Evolutionary conservation across 2,329 filamentous ascomycete genomes (phyloP).

Genomic region (Colletotrichum simmondsii): DNA sequence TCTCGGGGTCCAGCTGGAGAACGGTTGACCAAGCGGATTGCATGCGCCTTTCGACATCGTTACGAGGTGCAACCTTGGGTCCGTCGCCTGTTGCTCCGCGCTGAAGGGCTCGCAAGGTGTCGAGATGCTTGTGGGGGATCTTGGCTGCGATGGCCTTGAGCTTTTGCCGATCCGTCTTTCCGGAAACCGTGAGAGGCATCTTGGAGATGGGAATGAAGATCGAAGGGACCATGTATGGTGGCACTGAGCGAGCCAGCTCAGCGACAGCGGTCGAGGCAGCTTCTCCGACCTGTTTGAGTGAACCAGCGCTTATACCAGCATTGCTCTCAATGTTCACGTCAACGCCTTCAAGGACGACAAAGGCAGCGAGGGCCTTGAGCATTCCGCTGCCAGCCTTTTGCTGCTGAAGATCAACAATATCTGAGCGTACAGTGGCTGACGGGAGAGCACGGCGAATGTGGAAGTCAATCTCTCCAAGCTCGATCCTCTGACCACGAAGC

Average conservation of each 20-base stretch:
- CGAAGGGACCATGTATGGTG: slow-evolving; percentile 39
- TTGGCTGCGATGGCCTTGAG: slow-evolving; percentile 54
- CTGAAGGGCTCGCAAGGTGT: slow-evolving; percentile 39
- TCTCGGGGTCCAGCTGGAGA: background rate
- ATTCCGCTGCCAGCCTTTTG: background rate
- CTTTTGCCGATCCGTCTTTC: slow-evolving; percentile 38
- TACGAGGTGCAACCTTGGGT: slow-evolving; percentile 48
- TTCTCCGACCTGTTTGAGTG: slow-evolving; percentile 40
- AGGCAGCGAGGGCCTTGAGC: slow-evolving; percentile 52
- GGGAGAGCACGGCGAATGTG: background rate
- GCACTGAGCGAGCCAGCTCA: slow-evolving; percentile 45
- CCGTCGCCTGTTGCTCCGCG: background rate
- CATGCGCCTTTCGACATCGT: slow-evolving; percentile 48
- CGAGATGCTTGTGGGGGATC: slow-evolving; percentile 52
- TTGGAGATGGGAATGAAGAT: slow-evolving; percentile 23
- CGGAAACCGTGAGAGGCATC: slow-evolving; percentile 15
- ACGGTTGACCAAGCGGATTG: slow-evolving; percentile 37
- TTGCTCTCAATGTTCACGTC: slow-evolving; percentile 40
- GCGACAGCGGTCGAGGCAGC: slow-evolving; percentile 43
- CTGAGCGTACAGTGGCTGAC: background rate
- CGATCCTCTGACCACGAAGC: slow-evolving; percentile 36
- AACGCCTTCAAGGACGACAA: slow-evolving; percentile 46
- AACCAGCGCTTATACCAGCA: slow-evolving; percentile 30
- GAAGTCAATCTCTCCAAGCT: slow-evolving; percentile 37
- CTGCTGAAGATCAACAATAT: background rate